Evolutionary conservation across 345 rosid species (phyloP), one percentile per base, ranked within the genome.

Genomic region (Syzygium aqueum): DNA sequence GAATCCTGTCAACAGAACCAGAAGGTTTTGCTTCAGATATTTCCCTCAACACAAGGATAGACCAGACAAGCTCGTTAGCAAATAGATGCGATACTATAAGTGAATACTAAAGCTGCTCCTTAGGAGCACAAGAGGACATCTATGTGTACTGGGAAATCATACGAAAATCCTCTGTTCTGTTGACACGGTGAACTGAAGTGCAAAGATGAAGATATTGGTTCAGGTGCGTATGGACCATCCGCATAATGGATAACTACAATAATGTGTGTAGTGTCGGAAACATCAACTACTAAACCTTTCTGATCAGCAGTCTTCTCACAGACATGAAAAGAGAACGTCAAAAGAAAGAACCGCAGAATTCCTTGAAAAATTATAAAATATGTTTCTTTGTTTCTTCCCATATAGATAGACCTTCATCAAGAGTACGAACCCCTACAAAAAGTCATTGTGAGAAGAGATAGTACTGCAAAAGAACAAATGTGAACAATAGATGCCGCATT

Each of bases 1-100:
- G 87, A 53, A 25, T 92, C 93, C 99, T 97, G 94, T 84, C 89
- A 28, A 84, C 77, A 87, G 43, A 85, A 85, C 54, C 61, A 5
- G 17, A 15, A 63, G 17, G 25, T n/a, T 86, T 88, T 49, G 13
- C 37, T 77, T 83, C 28, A 73, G 43, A 30, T 40, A 43, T 22
- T 3, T 85, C 2, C 53, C 25, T 37, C 6, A 73, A 9, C 49
- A 19, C 80, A 37, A 37, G 80, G 80, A 73, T 19, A 40, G 80
- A 37, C 80, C 16, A 84, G n/a, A 84, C 67, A 53, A 84, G 15
- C 80, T 73, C 10, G 25, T 73, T 73, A 73, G 80, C 27, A 73
- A 33, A 73, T 37, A 73, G 37, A 73, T 73, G 80, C 37, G 80
- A 73, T 21, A 5, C 25, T 73, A 37, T 37, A 33, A 9, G 8